Conservation (phyloP, 2,329 filamentous ascomycete species). For the Chaetothyriales sp. region DNA sequence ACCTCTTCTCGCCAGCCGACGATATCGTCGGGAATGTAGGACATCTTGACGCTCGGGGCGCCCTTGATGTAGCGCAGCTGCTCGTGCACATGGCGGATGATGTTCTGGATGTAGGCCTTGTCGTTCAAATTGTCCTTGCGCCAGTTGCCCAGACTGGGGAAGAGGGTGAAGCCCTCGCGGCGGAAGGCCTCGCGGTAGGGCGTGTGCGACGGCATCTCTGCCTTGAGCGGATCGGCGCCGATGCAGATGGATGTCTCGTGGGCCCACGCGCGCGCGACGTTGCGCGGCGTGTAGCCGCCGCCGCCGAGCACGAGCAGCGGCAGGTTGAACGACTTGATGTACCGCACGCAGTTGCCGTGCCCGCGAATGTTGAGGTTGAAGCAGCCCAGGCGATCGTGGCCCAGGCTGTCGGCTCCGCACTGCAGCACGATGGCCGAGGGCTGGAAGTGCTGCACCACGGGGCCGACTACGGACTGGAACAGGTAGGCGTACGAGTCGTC, state of each 20-base stretch:
- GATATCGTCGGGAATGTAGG: slow-evolving; percentile 63
- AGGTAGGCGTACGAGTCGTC: slow-evolving; percentile 77
- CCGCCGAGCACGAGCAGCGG: slow-evolving; percentile 86
- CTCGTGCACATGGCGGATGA: slow-evolving; percentile 64
- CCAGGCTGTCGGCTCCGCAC: slow-evolving; percentile 87
- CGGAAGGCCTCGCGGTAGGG: slow-evolving; percentile 82
- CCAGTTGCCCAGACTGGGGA: slow-evolving; percentile 60
- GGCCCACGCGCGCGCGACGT: slow-evolving; percentile 91
- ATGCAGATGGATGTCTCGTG: slow-evolving; percentile 90
- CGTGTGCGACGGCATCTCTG: slow-evolving; percentile 61
- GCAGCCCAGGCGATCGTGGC: slow-evolving; percentile 79
- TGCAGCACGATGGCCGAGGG: slow-evolving; percentile 85
- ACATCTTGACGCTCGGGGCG: slow-evolving; percentile 76
- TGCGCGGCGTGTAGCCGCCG: slow-evolving; percentile 89
- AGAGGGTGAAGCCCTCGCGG: slow-evolving; percentile 62
- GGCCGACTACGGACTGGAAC: slow-evolving; percentile 66
- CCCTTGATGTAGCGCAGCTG: slow-evolving; percentile 73
- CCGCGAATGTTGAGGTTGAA: slow-evolving; percentile 96
- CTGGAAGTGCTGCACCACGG: slow-evolving; percentile 67
- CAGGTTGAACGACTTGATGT: slow-evolving; percentile 63
- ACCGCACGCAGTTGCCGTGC: slow-evolving; percentile 80
- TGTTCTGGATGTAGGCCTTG: slow-evolving; percentile 56
- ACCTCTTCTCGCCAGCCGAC: slow-evolving; percentile 37
- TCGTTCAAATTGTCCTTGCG: slow-evolving; percentile 64
- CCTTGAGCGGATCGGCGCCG: slow-evolving; percentile 53